These are phyloP conservation scores for Phytophthora brassicae DNA, from an alignment of 352 stramenopile species.

Conservation along the genomic window DNA sequence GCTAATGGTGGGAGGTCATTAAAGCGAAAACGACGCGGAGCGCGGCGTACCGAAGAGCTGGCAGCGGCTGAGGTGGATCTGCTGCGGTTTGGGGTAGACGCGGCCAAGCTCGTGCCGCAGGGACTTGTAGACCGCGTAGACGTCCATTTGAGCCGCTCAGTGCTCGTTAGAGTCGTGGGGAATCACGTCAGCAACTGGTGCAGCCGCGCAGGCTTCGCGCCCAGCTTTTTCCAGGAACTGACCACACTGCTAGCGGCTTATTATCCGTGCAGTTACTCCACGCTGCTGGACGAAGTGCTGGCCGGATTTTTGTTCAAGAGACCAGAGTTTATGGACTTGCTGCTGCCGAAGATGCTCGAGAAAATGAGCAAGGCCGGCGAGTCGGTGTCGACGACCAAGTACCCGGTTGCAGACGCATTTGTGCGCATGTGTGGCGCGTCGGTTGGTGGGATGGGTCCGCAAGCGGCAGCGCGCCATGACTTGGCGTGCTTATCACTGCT, in stretches of 20 bases:
- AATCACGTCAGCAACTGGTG: slow-evolving; percentile 81
- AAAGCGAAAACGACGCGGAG: slow-evolving; percentile 49
- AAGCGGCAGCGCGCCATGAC: slow-evolving; percentile 43
- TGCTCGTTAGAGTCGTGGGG: slow-evolving; percentile 49
- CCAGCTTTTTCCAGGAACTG: slow-evolving; percentile 69
- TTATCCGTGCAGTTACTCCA: slow-evolving; percentile 82
- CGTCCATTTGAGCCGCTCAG: slow-evolving; percentile 49
- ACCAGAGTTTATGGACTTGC: slow-evolving; percentile 67
- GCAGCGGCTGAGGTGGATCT: slow-evolving; percentile 43
- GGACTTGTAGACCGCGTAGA: slow-evolving; percentile 86
- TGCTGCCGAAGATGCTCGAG: slow-evolving; percentile 71
- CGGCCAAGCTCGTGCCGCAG: slow-evolving; percentile 75
- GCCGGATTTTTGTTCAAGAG: slow-evolving; percentile 75
- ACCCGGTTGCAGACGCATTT: slow-evolving; percentile 71
- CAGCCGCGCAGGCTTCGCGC: slow-evolving; percentile 58
- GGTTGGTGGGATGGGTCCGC: slow-evolving; percentile 14
- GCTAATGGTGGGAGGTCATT: slow-evolving; percentile 32
- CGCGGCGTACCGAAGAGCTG: slow-evolving; percentile 19
- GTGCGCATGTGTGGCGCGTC: slow-evolving; percentile 35
- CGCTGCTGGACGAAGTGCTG: slow-evolving; percentile 81
- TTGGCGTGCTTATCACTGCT: slow-evolving; percentile 72
- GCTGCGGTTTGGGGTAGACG: slow-evolving; percentile 71
- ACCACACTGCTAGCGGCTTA: slow-evolving; percentile 74
- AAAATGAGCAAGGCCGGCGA: slow-evolving; percentile 70
- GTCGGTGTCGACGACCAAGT: slow-evolving; percentile 56